These are phyloP conservation scores for Clonostachys sp. DNA, from an alignment of 2,329 filamentous ascomycete species.

Conservation along the genomic window DNA sequence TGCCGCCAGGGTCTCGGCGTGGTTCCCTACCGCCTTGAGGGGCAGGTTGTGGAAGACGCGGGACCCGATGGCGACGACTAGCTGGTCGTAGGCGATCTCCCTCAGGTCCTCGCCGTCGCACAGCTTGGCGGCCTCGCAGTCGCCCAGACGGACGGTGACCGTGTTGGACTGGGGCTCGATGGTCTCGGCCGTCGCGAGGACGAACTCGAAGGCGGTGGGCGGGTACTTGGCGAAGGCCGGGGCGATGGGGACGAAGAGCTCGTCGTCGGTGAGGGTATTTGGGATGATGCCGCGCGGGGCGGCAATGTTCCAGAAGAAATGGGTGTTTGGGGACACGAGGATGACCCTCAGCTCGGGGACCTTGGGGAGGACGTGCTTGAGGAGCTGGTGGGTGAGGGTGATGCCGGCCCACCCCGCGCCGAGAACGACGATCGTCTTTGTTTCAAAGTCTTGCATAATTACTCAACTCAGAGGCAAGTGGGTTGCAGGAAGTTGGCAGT, in stretches of 20 bases:
- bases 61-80: constrained; percentile 52
- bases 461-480: constrained; percentile 6
- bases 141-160: constrained; percentile 6
- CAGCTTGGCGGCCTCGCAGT: constrained; percentile 11
- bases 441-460: constrained; percentile 6
- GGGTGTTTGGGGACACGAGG: constrained; percentile 39
- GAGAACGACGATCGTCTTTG: constrained; percentile 40
- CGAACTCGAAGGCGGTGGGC: constrained; percentile 40
- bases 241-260: constrained; percentile 24
- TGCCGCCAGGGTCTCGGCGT: constrained; percentile 31
- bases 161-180: constrained; percentile 32
- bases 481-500: too few species aligned
- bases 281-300: constrained; percentile 41
- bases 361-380: constrained; percentile 34
- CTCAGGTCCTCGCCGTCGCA: constrained; percentile 22
- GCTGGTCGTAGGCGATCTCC: constrained; percentile 41
- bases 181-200: constrained; percentile 36
- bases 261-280: constrained; percentile 34
- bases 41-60: constrained; percentile 35
- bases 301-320: constrained; percentile 45
- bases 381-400: constrained; percentile 43
- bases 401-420: constrained; percentile 42
- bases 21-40: constrained; percentile 40
- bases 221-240: constrained; percentile 44
- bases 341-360: constrained; percentile 34